These are phyloP conservation scores for Mrakia blollopis DNA, from an alignment of 768 basidiomycete species.

Conservation along the genomic window DNA sequence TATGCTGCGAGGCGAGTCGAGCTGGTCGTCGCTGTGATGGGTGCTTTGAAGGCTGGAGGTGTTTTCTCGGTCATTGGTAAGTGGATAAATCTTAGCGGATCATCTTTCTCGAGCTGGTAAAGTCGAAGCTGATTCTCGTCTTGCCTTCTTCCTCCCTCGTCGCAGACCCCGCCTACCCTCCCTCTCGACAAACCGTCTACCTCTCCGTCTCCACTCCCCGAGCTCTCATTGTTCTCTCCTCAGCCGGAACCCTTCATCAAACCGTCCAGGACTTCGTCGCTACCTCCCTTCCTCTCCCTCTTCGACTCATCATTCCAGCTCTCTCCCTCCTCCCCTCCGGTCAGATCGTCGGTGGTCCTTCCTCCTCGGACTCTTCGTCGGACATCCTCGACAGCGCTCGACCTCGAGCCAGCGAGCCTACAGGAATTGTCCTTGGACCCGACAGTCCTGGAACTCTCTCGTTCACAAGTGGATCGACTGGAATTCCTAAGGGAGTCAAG, in stretches of 20 bases:
- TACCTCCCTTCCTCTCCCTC: conserved; percentile 58
- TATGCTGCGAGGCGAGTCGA: conserved; percentile 95
- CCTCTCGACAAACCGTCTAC: conserved; percentile 86
- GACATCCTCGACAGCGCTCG: conserved; percentile 59
- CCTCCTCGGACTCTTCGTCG: conserved; percentile 3
- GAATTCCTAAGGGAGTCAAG: conserved; percentile 95
- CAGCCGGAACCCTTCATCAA: conserved; percentile 74
- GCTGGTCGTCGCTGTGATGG: conserved; percentile 94
- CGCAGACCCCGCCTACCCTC: conserved; percentile 91
- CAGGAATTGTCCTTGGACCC: conserved; percentile 80
- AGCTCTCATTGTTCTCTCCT: conserved; percentile 81
- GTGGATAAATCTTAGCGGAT: too few species aligned
- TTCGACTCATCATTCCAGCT: conserved; percentile 86
- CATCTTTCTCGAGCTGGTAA: neutral
- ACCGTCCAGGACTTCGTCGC: conserved; percentile 77
- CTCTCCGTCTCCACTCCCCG: conserved; percentile 87
- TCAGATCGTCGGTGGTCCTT: conserved; percentile 59
- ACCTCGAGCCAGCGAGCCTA: conserved; percentile 62
- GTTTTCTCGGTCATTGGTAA: conserved; percentile 94
- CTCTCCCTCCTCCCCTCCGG: conserved; percentile 67
- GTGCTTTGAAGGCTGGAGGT: conserved; percentile 88
- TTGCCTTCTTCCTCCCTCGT: neutral
- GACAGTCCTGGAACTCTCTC: conserved; percentile 90
- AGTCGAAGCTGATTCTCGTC: neutral
- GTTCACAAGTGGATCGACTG: conserved; percentile 95